Evolutionary conservation across 768 basidiomycete species (phyloP).

Genomic region (Rubroboletus pulcherrimus): DNA sequence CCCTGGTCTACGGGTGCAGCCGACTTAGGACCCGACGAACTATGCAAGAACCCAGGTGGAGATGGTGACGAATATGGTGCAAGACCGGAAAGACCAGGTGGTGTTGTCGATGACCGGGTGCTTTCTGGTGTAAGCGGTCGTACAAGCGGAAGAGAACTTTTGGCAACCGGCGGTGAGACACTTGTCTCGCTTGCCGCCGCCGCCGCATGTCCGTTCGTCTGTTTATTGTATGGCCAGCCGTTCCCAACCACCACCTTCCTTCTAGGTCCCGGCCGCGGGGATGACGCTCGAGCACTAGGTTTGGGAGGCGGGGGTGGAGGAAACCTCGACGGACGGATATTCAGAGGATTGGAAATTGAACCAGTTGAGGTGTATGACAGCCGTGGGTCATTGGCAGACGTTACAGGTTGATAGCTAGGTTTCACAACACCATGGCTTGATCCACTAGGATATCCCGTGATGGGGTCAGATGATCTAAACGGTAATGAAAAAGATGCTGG

Average conservation of each 20-base stretch:
- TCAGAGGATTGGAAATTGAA: constrained; percentile 50
- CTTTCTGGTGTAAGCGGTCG: constrained; percentile 30
- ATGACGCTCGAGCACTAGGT: background rate
- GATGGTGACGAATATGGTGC: constrained; percentile 33
- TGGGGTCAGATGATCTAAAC: constrained; percentile 15
- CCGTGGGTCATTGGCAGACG: constrained; percentile 27
- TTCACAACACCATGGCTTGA: constrained; percentile 17
- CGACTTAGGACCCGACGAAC: constrained; percentile 27
- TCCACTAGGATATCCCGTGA: constrained; percentile 9
- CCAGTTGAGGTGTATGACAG: constrained; percentile 40
- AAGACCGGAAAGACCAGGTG: constrained; percentile 31
- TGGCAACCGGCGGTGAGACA: constrained; percentile 18
- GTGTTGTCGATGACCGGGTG: constrained; percentile 32
- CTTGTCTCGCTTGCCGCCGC: constrained; percentile 1
- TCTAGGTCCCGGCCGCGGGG: constrained; percentile 17
- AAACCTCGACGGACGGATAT: constrained; percentile 46
- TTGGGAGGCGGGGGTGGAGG: constrained; percentile 14
- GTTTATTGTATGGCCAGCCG: constrained; percentile 42
- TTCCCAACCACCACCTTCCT: constrained; percentile 40
- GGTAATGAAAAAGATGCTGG: constrained; percentile 14
- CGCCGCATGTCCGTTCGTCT: constrained; percentile 25
- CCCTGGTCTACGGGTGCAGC: constrained; percentile 15
- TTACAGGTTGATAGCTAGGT: constrained; percentile 26
- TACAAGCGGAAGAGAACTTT: constrained; percentile 8
- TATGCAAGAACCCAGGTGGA: constrained; percentile 33